Conservation (phyloP, 306 rosid genomes). For the Medicago arabica region DNA sequence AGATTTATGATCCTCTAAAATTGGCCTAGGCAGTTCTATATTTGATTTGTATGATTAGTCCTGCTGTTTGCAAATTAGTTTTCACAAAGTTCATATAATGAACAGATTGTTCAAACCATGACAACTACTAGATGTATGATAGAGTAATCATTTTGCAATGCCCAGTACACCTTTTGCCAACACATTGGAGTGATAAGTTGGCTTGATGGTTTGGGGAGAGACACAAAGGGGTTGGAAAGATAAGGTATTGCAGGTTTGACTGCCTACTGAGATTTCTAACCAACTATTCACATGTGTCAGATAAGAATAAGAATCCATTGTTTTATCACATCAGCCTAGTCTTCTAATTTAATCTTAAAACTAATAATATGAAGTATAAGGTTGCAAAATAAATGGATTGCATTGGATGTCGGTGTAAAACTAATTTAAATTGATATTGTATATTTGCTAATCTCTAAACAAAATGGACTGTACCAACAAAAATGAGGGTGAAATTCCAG, state of each 20-base stretch:
- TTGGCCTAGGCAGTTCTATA: neutral
- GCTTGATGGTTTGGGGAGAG: neutral
- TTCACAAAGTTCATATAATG: neutral
- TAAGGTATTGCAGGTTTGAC: neutral
- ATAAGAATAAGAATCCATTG: no score
- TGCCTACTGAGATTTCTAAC: neutral
- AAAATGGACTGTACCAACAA: no score
- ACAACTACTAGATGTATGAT: conserved; percentile 13
- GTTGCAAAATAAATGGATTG: no score
- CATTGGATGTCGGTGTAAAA: no score
- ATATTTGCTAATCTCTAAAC: no score
- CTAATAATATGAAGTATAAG: no score
- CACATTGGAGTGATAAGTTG: neutral
- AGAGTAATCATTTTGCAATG: conserved; percentile 13
- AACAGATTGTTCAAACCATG: conserved; percentile 25
- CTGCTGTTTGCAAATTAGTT: conserved; percentile 8
- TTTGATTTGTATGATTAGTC: neutral
- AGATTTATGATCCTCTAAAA: neutral
- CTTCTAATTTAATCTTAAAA: no score
- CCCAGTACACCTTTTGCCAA: neutral
- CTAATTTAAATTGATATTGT: no score
- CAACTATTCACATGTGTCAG: no score
- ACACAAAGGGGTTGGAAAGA: neutral
- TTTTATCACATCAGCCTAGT: no score
- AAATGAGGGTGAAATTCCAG: conserved; percentile 14